phyloP scores from a whole-genome alignment of 129 eudicot genomes.

The sunflower (Helianthus annuus) region HanXRQr2.0-SUNRISE NC_035447.2:21484521-21485020 shows the following conservation, averaged over 20 bases:
- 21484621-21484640: no score
- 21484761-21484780: constrained; percentile 99
- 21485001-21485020: constrained; percentile 84
- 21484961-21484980: constrained; percentile 96
- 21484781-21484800: constrained; percentile 99
- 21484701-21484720: constrained; percentile 95
- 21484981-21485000: constrained; percentile 99
- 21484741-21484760: constrained; percentile 96
- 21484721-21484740: constrained; percentile 86
- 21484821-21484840: constrained; percentile 98
- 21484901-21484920: not conserved
- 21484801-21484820: constrained; percentile 99
- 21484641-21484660: not conserved
- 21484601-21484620: no score
- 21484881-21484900: not conserved
- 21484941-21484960: constrained; percentile 96
- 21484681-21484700: constrained; percentile 97
- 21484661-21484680: constrained; percentile 49
- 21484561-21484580: not conserved
- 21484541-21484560: constrained; percentile 57
- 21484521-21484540: constrained; percentile 72
- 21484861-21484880: not conserved
- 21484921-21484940: constrained; percentile 97
- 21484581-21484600: no score
- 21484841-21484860: not conserved